phyloP scores from a whole-genome alignment of 441 rosid species.

The Gossypium gossypioides region DNA sequence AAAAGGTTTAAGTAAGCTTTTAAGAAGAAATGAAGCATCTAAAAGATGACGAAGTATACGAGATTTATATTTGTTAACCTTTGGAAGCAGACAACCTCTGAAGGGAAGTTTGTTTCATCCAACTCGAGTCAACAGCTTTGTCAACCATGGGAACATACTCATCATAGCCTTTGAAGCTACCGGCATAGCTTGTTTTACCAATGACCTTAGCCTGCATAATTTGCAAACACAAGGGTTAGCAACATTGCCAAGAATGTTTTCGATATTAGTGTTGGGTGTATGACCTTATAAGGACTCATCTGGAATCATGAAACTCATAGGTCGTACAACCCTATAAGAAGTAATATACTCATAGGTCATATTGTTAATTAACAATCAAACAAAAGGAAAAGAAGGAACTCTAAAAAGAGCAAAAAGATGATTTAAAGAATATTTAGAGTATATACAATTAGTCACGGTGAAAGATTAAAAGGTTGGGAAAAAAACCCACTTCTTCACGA shows the following conservation, averaged over 20 bases:
- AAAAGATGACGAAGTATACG: background rate
- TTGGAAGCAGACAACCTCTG: conserved; percentile 46
- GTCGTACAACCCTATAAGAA: background rate
- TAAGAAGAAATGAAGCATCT: background rate
- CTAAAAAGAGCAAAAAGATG: background rate
- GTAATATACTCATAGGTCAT: background rate
- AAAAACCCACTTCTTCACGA: conserved; percentile 72
- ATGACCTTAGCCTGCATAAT: conserved; percentile 58
- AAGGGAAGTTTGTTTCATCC: conserved; percentile 61
- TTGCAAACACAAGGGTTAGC: background rate
- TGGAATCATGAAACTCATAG: background rate
- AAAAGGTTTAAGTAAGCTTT: background rate
- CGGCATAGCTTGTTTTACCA: conserved; percentile 59
- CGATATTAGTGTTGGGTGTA: background rate
- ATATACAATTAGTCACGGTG: background rate
- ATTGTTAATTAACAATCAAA: background rate
- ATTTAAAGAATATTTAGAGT: background rate
- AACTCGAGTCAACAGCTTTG: conserved; percentile 80
- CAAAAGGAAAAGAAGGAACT: background rate
- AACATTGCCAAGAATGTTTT: background rate
- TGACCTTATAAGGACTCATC: background rate
- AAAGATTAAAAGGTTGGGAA: background rate
- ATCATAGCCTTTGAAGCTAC: conserved; percentile 73
- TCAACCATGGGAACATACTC: conserved; percentile 98
- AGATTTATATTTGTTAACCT: conserved; percentile 35